Percentiles rank a stretch among this genome's conserved stretches.
These are phyloP conservation scores for Phlyctochytrium arcticum DNA, from an alignment of 192 early-diverging fungal species.

Conservation along the genomic window DNA sequence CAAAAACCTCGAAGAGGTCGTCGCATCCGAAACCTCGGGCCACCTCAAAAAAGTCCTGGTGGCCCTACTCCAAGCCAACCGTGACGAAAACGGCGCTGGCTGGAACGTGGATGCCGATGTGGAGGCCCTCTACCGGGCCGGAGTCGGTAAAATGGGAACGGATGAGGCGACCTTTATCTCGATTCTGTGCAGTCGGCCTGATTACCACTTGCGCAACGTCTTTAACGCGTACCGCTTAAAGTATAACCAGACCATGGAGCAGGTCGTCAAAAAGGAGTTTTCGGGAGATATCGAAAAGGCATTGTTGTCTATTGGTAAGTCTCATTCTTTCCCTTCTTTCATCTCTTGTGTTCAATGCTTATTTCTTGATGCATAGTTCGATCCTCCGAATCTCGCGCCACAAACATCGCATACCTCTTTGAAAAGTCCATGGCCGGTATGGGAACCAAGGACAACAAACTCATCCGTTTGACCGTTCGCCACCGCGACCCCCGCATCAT, in stretches of 20 bases:
- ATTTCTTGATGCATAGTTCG: constrained; percentile 17
- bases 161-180: constrained; percentile 42
- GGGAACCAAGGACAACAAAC: constrained; percentile 44
- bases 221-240: constrained; percentile 38
- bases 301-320: constrained; percentile 29
- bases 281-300: constrained; percentile 38
- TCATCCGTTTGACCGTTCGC: constrained; percentile 39
- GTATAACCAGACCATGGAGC: constrained; percentile 30
- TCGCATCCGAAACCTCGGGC: constrained; percentile 32
- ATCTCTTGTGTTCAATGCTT: neutral
- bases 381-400: constrained; percentile 20
- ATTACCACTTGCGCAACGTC: constrained; percentile 31
- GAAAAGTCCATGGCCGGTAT: constrained; percentile 49
- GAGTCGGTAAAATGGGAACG: constrained; percentile 41
- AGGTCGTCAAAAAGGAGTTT: constrained; percentile 44
- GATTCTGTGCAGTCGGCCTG: constrained; percentile 24
- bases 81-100: constrained; percentile 27
- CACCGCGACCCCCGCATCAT: constrained; percentile 37
- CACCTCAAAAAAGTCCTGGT: constrained; percentile 30
- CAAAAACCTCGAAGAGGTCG: constrained; percentile 24
- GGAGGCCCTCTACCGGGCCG: constrained; percentile 43
- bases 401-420: constrained; percentile 35
- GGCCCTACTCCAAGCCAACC: constrained; percentile 18
- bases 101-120: constrained; percentile 35
- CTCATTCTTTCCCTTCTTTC: neutral